phyloP scores from a whole-genome alignment of 345 rosid species.

The Camelina sativa region DNA sequence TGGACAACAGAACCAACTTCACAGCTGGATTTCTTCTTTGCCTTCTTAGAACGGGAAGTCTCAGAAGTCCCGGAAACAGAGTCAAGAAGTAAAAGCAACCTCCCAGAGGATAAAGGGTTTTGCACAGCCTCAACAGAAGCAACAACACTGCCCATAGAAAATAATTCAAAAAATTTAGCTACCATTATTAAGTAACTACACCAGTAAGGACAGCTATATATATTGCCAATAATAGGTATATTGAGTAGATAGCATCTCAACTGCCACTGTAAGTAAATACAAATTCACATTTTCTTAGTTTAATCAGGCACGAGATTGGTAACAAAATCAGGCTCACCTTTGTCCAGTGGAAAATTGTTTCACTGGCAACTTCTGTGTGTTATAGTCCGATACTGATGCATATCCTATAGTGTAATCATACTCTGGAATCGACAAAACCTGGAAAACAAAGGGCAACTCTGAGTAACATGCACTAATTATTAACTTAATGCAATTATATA shows the following conservation, averaged over 20 bases:
- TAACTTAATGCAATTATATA: constrained; percentile 27
- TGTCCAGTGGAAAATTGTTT: constrained; percentile 76
- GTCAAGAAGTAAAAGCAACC: constrained; percentile 86
- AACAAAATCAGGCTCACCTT: constrained; percentile 53
- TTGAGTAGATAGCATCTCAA: constrained; percentile 19
- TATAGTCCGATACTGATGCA: constrained; percentile 83
- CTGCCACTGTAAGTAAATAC: not conserved
- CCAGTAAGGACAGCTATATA: constrained; percentile 15
- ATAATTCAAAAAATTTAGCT: constrained; percentile 16
- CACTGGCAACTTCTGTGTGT: constrained; percentile 72
- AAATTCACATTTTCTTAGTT: constrained; percentile 20
- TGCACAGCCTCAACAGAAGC: constrained; percentile 79
- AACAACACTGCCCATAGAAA: constrained; percentile 60
- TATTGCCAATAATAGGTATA: constrained; percentile 16
- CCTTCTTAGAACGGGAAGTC: constrained; percentile 75
- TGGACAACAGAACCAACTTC: constrained; percentile 80
- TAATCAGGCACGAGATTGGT: constrained; percentile 24
- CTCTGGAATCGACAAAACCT: constrained; percentile 93
- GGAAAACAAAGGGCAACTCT: constrained; percentile 38
- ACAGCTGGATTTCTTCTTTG: constrained; percentile 74
- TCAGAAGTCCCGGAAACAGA: constrained; percentile 59
- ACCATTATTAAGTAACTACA: constrained; percentile 13
- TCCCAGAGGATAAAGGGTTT: constrained; percentile 63
- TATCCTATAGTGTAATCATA: constrained; percentile 72
- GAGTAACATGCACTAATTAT: constrained; percentile 39